phyloP scores from a whole-genome alignment of 2,329 filamentous ascomycete species.

The Penicillium fuscoglaucum region DNA sequence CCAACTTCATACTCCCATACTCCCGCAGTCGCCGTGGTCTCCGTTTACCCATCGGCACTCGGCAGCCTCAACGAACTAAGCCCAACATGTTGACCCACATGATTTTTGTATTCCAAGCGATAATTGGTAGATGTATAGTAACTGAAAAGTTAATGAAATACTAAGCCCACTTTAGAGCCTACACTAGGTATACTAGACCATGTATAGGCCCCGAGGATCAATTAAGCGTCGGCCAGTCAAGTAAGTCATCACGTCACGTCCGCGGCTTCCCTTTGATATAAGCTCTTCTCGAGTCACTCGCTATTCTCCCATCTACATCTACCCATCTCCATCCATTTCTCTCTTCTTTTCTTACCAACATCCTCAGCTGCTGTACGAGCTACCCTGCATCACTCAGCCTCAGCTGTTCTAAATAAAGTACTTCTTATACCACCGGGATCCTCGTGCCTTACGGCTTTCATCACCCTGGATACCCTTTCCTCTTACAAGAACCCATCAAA shows the following conservation, averaged over 20 bases:
- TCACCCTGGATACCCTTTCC: not conserved
- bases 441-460: not conserved
- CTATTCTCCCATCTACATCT: not conserved
- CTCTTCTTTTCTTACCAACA: not conserved
- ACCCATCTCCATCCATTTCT: not conserved
- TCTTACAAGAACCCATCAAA: not conserved
- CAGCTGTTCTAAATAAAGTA: slow-evolving; percentile 7
- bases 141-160: not conserved
- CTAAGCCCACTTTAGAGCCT: not conserved
- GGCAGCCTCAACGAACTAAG: not conserved
- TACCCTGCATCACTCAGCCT: slow-evolving; percentile 15
- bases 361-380: slow-evolving; percentile 12
- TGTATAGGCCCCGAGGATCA: not conserved
- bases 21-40: not conserved
- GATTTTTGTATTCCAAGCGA: not conserved
- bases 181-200: too few relatives aligned
- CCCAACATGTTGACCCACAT: not conserved
- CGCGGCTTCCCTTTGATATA: slow-evolving; percentile 7
- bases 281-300: not conserved
- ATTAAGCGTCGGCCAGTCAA: slow-evolving; percentile 13
- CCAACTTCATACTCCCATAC: not conserved
- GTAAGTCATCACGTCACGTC: slow-evolving; percentile 28
- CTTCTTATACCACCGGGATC: slow-evolving; percentile 9
- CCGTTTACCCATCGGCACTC: not conserved
- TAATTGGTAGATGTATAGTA: slow-evolving; percentile 2